Base-by-base conservation (phyloP, 805 yeast genomes). In the Nakazawaea wyomingensis region DNA sequence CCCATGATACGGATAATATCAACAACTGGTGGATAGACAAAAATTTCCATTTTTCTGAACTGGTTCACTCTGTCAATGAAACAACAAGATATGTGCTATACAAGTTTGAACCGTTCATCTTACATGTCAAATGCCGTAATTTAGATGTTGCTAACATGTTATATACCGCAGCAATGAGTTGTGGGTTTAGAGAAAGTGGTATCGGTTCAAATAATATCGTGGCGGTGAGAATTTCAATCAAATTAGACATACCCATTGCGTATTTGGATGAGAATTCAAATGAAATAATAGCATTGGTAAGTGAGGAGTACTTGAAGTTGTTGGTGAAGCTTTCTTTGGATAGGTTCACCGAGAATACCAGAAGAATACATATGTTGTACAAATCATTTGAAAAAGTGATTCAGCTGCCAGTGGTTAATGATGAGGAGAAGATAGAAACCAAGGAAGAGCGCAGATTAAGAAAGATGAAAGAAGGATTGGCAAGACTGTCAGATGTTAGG, bases 131-230 rank as follows among this genome's bases (percentile, higher is more conserved):
- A 54, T 85, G 96, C 54, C 69, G 91, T 36, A 72, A 78, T 50
- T 60, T 69, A 20, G 65, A 60, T 11, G 60, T 71, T 4, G 95
- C 96, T 0, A 68, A 72, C n/a, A 62, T 61, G 31, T 59, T 88
- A 9, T 85, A 80, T 49, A 75, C 80, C 29, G 62, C 75, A 1
- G 95, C 95, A 0, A 82, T 87, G 86, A 72, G 74, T 2, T 82
- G 93, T 62, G 96, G 96, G 3, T 88, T 83, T 54, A 70, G 96
- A 54, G 96, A 88, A 59, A 74, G 86, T 24, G 96, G 96, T 1
- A 85, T 88, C 36, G 95, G 95, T 6, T 70, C 80, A 24, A 85
- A 87, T 53, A 76, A 78, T 51, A 68, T 82, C 10, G 95, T 88
- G 5, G 96, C 89, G 0, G 74, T 88, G 16, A 68, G 96, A 49